These are phyloP conservation scores for Guyanaporus albipodus DNA, from an alignment of 768 basidiomycete genomes.

Conservation along the genomic window DNA sequence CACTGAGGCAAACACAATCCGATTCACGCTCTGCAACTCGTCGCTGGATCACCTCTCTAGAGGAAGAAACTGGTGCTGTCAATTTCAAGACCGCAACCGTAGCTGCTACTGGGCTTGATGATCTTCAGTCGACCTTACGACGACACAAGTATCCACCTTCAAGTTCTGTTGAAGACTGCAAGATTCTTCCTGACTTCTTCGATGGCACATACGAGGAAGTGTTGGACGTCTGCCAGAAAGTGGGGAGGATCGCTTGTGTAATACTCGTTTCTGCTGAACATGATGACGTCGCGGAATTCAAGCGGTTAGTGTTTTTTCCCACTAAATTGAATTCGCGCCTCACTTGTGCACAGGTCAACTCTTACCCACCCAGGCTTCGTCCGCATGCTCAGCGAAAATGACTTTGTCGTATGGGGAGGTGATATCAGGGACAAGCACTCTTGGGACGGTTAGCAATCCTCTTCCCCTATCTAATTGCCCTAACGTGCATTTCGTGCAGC, in stretches of 20 bases:
- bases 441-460: conserved; percentile 54
- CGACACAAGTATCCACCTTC: conserved; percentile 27
- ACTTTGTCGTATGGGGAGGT: conserved; percentile 87
- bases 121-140: conserved; percentile 43
- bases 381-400: conserved; percentile 62
- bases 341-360: conserved; percentile 47
- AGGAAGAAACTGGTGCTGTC: conserved; percentile 81
- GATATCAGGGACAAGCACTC: conserved; percentile 82
- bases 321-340: background rate
- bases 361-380: conserved; percentile 73
- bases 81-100: conserved; percentile 43
- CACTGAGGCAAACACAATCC: conserved; percentile 36
- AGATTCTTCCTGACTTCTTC: conserved; percentile 75
- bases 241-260: conserved; percentile 72
- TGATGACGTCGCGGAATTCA: conserved; percentile 84
- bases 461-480: background rate
- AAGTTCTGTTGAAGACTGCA: conserved; percentile 34
- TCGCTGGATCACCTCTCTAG: conserved; percentile 74
- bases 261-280: conserved; percentile 87
- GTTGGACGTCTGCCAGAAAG: conserved; percentile 63
- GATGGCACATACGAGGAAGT: conserved; percentile 80
- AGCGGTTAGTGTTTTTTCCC: conserved; percentile 47
- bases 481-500: conserved; percentile 30
- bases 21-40: conserved; percentile 58
- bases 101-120: conserved; percentile 37